Percentiles rank a stretch among this genome's conserved stretches.
Evolutionary conservation across 129 eudicot genomes (phyloP).

Genomic region (Centrapalus pauciflorus): DNA sequence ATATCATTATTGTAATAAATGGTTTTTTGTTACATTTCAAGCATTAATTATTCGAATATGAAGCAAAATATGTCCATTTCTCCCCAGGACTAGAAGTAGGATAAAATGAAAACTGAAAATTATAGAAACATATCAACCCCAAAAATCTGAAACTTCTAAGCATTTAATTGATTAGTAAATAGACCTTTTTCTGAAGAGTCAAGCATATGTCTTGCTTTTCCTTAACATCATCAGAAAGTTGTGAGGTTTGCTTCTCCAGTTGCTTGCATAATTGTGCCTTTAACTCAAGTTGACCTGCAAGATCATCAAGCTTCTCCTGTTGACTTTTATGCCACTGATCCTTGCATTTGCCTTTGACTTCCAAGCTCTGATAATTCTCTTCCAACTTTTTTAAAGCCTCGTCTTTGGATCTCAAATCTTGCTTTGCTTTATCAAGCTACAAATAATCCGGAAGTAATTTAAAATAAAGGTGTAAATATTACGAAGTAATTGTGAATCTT

Average conservation of each 20-base stretch:
- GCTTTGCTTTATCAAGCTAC: constrained; percentile 38
- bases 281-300: constrained; percentile 28
- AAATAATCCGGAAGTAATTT: constrained; percentile 5
- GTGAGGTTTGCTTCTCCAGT: constrained; percentile 34
- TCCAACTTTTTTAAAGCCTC: constrained; percentile 35
- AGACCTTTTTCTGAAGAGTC: constrained; percentile 30
- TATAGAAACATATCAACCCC: neutral
- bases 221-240: constrained; percentile 33
- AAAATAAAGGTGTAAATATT: neutral
- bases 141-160: neutral
- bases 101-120: too few relatives aligned
- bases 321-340: constrained; percentile 37
- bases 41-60: too few relatives aligned
- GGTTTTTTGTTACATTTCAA: too few relatives aligned
- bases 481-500: neutral
- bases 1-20: too few relatives aligned
- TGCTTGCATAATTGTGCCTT: constrained; percentile 32
- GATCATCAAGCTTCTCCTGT: constrained; percentile 31
- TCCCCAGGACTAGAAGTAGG: too few relatives aligned
- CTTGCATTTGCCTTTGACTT: constrained; percentile 31
- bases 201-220: constrained; percentile 26
- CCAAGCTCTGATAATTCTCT: constrained; percentile 31
- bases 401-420: constrained; percentile 37
- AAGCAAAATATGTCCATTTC: too few relatives aligned
- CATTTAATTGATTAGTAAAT: neutral